Evolutionary conservation across 352 stramenopile genomes (phyloP).

Genomic region (Phytopythium litorale): DNA sequence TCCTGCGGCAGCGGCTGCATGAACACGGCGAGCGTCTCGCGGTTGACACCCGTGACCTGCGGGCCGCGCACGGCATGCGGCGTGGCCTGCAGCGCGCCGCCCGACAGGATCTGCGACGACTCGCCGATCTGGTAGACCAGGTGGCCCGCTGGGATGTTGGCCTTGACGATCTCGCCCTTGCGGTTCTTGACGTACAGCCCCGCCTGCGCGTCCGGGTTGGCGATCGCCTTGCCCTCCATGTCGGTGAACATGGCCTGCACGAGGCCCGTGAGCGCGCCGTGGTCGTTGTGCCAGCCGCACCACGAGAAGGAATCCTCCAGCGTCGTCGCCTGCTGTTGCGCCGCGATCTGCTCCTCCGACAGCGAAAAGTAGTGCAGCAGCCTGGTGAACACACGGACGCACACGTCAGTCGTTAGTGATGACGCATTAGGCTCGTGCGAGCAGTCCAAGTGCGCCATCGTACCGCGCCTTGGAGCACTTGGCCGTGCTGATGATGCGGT

Average conservation of each 20-base stretch:
- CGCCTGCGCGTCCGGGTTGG: constrained; percentile 72
- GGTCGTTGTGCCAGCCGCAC: constrained; percentile 98
- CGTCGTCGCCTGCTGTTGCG: constrained; percentile 34
- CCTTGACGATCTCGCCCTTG: constrained; percentile 85
- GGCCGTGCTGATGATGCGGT: constrained; percentile 84
- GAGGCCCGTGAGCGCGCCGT: constrained; percentile 93
- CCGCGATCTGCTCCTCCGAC: constrained; percentile 48
- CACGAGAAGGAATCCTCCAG: constrained; percentile 89
- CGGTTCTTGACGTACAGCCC: constrained; percentile 95
- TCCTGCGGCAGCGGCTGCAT: constrained; percentile 93
- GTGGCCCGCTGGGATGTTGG: constrained; percentile 79
- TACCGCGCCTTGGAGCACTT: constrained; percentile 90
- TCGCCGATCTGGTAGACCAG: constrained; percentile 96
- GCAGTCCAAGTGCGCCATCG: background rate
- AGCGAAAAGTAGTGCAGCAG: constrained; percentile 97
- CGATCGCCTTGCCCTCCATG: constrained; percentile 45
- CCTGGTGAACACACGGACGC: constrained; percentile 4
- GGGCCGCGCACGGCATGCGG: constrained; percentile 88
- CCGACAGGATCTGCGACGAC: constrained; percentile 94
- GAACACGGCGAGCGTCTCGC: constrained; percentile 96
- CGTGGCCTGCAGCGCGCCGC: constrained; percentile 89
- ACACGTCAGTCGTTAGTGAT: background rate
- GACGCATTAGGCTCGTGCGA: background rate
- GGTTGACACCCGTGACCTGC: constrained; percentile 68
- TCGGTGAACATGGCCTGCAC: constrained; percentile 91